Percentiles rank a stretch among this genome's conserved stretches.
phyloP scores from a whole-genome alignment of 805 yeast genomes.

The Pichia cabralensis region DNA sequence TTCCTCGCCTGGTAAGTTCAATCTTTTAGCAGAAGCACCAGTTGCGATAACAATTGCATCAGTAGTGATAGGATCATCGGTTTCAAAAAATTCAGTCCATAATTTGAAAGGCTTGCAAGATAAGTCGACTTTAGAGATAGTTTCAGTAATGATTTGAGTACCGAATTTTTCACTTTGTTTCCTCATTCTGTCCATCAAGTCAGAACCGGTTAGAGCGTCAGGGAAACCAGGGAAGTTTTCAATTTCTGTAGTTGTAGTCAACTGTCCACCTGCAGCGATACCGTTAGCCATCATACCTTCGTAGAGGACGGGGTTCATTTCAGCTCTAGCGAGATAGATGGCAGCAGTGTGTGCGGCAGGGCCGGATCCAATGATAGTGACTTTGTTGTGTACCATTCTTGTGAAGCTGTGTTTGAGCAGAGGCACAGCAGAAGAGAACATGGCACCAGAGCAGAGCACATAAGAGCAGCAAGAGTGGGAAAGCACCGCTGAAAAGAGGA shows the following conservation, averaged over 20 bases:
- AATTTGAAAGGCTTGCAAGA: conserved; percentile 85
- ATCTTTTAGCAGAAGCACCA: conserved; percentile 97
- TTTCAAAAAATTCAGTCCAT: conserved; percentile 96
- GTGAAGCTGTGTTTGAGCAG: too few relatives aligned
- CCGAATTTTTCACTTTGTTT: conserved; percentile 83
- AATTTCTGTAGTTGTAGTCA: conserved; percentile 96
- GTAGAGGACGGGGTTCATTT: conserved; percentile 83
- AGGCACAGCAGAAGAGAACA: neutral
- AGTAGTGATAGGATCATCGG: conserved; percentile 79
- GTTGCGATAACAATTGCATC: conserved; percentile 92
- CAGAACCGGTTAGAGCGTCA: conserved; percentile 76
- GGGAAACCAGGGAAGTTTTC: conserved; percentile 99
- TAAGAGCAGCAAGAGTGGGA: neutral
- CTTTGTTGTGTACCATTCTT: conserved; percentile 73
- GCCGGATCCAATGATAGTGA: conserved; percentile 90
- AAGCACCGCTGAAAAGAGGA: too few relatives aligned
- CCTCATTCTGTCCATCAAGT: conserved; percentile 90
- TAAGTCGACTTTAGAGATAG: conserved; percentile 86
- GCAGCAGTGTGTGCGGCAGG: conserved; percentile 99
- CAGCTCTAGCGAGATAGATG: conserved; percentile 92
- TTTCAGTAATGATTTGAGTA: conserved; percentile 89
- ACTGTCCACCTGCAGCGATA: conserved; percentile 97
- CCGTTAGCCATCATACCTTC: conserved; percentile 98
- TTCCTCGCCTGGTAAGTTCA: conserved; percentile 92
- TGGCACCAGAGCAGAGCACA: neutral